Evolutionary conservation across 208 protist species (phyloP).

Genomic region (Leishmania lainsoni): DNA sequence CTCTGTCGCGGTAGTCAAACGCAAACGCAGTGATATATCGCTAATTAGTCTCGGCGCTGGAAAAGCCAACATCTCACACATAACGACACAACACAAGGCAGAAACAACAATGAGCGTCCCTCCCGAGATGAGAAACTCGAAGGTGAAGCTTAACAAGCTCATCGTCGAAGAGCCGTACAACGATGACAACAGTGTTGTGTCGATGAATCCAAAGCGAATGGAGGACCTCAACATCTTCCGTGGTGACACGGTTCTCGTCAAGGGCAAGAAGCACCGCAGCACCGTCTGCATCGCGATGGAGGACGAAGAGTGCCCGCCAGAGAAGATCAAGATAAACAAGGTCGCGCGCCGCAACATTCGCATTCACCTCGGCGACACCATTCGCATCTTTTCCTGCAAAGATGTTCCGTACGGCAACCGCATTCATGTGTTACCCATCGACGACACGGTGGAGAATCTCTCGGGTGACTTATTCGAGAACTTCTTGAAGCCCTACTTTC

Average conservation of each 20-base stretch:
- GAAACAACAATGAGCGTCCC: conserved; percentile 25
- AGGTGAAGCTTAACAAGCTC: conserved; percentile 94
- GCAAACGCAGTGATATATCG: neutral
- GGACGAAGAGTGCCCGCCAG: conserved; percentile 93
- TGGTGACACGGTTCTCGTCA: conserved; percentile 97
- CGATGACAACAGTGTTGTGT: conserved; percentile 99
- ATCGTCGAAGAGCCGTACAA: conserved; percentile 97
- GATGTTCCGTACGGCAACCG: conserved; percentile 98
- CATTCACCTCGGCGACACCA: conserved; percentile 98
- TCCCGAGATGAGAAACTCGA: conserved; percentile 8
- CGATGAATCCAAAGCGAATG: conserved; percentile 95
- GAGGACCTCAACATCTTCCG: conserved; percentile 98
- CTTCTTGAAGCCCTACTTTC: conserved; percentile 99
- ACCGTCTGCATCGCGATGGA: conserved; percentile 98
- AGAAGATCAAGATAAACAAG: conserved; percentile 99
- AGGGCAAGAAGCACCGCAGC: conserved; percentile 98
- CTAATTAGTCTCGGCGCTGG: neutral
- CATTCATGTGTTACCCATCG: conserved; percentile 99
- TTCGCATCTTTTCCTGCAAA: conserved; percentile 95
- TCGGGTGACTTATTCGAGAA: conserved; percentile 99
- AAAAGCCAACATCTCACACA: neutral
- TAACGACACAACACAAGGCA: neutral
- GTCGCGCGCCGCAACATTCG: conserved; percentile 99
- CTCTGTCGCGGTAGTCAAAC: neutral
- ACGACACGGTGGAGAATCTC: conserved; percentile 99